Evolutionary conservation across 805 yeast species (phyloP), one percentile per base, ranked within the genome.

Genomic region (Tetrapisispora namnaoensis): DNA sequence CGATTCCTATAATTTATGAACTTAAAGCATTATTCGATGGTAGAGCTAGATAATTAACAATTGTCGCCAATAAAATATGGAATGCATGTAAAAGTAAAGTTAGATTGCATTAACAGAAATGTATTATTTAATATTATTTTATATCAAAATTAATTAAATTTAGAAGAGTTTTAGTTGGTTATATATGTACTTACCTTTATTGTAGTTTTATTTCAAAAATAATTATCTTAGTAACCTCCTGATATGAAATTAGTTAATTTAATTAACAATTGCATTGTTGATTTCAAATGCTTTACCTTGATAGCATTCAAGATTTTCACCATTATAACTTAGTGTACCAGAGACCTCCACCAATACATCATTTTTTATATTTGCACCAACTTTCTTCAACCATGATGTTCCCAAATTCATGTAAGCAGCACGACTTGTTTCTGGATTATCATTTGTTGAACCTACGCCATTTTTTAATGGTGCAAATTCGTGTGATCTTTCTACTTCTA

Each of bases 381-480:
- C 79, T 2, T 70, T 70, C 27, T 64, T 58, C 34, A 86, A 73
- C 97, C 98, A 91, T 46, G 73, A 70, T 17, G 87, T 80, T 32
- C 89, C 81, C 61, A 90, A 75, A 36, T 69, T 66, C 57, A 90
- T 69, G 53, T 79, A 78, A 56, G 83, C 83, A 3, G 59, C 65
- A 51, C 82, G 76, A 54, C 95, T 86, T 1, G 96, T 82, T 53
- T 79, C 84, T 28, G 97, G 95, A 45, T 87, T 83, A 68, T 91
- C 97, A 59, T 78, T 80, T 21, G 73, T 70, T n/a, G 95, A 76
- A 20, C 89, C 95, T 14, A 83, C 79, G 1, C 87, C 95, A 67
- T 93, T 93, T 62, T 93, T 93, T 67, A 93, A 77, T 3, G 99
- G 99, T 18, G 96, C 83, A 62, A 93, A 93, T 67, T 93, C 99